Conservation (phyloP, 768 basidiomycete genomes). For the Tulasnella sp. region DNA sequence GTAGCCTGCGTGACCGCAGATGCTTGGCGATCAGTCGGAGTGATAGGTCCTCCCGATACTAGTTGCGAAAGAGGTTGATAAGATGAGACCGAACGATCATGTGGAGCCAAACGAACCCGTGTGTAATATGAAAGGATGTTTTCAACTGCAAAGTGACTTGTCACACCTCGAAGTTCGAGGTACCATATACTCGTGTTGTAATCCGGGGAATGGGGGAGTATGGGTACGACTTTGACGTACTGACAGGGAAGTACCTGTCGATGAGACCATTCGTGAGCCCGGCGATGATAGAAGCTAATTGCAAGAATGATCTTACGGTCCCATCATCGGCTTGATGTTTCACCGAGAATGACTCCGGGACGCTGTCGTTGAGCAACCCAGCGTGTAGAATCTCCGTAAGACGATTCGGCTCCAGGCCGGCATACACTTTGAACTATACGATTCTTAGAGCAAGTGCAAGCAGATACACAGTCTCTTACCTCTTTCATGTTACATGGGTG, state of each 20-base stretch:
- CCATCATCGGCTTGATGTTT: conserved; percentile 44
- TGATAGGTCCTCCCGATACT: not conserved
- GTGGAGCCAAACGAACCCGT: not conserved
- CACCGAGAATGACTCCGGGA: conserved; percentile 53
- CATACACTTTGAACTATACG: conserved; percentile 65
- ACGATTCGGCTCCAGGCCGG: conserved; percentile 51
- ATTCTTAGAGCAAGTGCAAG: conserved; percentile 74
- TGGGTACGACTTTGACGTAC: conserved; percentile 62
- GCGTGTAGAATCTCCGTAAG: conserved; percentile 57
- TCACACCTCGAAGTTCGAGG: conserved; percentile 51
- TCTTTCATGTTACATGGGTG: conserved; percentile 4
- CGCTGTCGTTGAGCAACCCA: conserved; percentile 51
- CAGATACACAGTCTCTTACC: not conserved
- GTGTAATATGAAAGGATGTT: not conserved
- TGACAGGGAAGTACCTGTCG: conserved; percentile 41
- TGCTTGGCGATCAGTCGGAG: conserved; percentile 64
- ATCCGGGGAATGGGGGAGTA: conserved; percentile 57
- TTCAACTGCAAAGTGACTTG: not conserved
- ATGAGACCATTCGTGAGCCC: not conserved
- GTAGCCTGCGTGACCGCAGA: conserved; percentile 59
- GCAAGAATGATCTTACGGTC: conserved; percentile 3
- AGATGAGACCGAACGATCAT: not conserved
- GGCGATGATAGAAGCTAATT: not conserved
- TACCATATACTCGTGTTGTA: conserved; percentile 78
- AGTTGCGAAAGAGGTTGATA: not conserved